Base-by-base conservation (phyloP, 23 red algal genomes). In the Agarophyton chilense region DNA sequence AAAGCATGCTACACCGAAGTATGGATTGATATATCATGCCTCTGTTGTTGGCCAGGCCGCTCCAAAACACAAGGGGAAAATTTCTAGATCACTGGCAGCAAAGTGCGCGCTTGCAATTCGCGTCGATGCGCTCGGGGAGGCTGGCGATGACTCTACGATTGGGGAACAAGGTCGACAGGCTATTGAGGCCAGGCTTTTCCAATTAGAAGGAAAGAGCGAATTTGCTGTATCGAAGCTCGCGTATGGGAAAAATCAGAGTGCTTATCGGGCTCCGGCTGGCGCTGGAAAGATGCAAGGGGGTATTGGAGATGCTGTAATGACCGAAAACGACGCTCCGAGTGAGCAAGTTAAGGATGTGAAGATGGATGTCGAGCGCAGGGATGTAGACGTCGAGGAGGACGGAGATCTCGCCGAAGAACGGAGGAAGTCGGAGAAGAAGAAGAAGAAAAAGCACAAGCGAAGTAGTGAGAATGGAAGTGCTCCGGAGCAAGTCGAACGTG, bases 1-100 rank as follows among this genome's bases (percentile, higher is more conserved):
- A 56, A 99, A 99, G 88, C 93, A 96, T 73, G 91, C 94, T 14
- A 99, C 97, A 14, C 97, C 97, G 8, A 99, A 99, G 71, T 99
- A 99, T 61, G 97, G 91, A 29, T 57, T 99, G 41, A 93, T 99
- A 34, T 99, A 94, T 45, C 97, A 99, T 81, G 94, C 97, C 0
- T 95, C 92, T 11, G 41, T 99, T 38, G 94, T 99, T 19, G 97
- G 97, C 1, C 88, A 91, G 53, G 97, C 97, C 2, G 74, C 90
- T 38, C 90, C 90, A 4, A 95, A 95, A 40, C 93, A 90, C 72
- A 99, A 99, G 86, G 97, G 97, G 12, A 95, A 96, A 76, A 96
- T 99, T 57, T 99, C 97, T 19, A 81, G 97, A 26, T 88, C 93
- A 36, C 89, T 99, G 10, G 97, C 97, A 1, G 91, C 94, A 43